Conservation (phyloP, 306 rosid species). For the Mucuna pruriens region DNA sequence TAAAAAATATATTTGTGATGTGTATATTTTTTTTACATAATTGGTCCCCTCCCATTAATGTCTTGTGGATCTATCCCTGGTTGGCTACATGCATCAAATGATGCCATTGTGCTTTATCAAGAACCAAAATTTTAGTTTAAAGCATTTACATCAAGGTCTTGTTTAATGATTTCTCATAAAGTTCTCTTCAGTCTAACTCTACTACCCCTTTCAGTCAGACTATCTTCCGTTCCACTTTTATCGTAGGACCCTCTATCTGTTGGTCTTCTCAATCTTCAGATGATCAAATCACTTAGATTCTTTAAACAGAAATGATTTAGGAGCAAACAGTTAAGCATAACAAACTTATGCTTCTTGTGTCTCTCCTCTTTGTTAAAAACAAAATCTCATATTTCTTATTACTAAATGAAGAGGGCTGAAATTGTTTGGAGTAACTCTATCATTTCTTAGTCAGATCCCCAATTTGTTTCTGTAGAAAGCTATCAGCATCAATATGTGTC, state of each 20-base stretch:
- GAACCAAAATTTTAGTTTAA: background rate
- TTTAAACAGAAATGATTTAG: conserved; percentile 16
- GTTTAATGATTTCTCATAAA: background rate
- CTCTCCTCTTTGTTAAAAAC: background rate
- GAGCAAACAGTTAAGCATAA: background rate
- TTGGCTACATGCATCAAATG: background rate
- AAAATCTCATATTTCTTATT: background rate
- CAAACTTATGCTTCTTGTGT: conserved; percentile 4
- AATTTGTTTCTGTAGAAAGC: conserved; percentile 12
- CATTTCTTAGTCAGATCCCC: conserved; percentile 6
- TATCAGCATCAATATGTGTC: conserved; percentile 1
- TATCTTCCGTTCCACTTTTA: background rate
- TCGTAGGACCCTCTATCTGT: background rate
- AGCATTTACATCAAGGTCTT: conserved; percentile 3
- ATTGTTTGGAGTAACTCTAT: conserved; percentile 3
- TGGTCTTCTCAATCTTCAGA: background rate
- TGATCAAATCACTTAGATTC: background rate
- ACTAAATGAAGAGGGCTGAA: conserved; percentile 11
- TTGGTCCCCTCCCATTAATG: background rate
- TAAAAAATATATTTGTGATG: too few relatives aligned
- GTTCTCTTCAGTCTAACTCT: background rate
- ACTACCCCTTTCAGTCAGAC: background rate
- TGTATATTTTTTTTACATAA: too few relatives aligned
- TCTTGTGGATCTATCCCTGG: background rate
- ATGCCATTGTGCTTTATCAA: conserved; percentile 3